Percentiles rank a stretch among this genome's conserved stretches.
Conservation (phyloP, 257 asterid genomes). For the Oldenlandia corymbosa region DNA sequence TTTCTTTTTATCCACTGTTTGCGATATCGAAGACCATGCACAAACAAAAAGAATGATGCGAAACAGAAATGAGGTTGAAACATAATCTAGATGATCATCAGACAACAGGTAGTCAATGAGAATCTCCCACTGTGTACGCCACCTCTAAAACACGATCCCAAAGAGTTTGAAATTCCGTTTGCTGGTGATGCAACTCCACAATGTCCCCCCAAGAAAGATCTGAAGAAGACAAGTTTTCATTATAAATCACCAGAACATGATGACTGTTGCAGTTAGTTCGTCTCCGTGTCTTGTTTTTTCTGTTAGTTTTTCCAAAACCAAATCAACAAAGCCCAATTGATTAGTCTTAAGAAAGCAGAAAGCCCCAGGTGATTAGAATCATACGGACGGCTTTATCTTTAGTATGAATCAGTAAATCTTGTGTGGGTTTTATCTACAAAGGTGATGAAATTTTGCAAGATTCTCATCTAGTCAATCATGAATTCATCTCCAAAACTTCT, state of each 20-base stretch:
- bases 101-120: background rate
- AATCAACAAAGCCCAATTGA: background rate
- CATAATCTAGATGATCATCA: background rate
- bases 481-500: too few relatives aligned
- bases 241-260: background rate
- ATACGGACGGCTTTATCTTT: too few relatives aligned
- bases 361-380: background rate
- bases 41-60: background rate
- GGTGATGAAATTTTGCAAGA: too few relatives aligned
- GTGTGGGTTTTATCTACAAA: too few relatives aligned
- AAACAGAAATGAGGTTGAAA: background rate
- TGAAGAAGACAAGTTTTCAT: background rate
- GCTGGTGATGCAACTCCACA: background rate
- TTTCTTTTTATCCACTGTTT: background rate
- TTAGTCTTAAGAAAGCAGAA: background rate
- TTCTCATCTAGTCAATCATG: too few relatives aligned
- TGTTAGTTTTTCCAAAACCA: background rate
- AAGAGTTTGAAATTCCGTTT: background rate
- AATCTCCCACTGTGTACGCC: constrained; percentile 1
- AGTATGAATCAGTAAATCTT: too few relatives aligned
- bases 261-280: background rate
- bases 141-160: background rate
- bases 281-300: background rate
- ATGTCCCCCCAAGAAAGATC: background rate
- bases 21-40: constrained; percentile 1